Evolutionary conservation across 2,329 filamentous ascomycete genomes (phyloP), one percentile per base, ranked within the genome.

Genomic region (Chrysosporium queenslandicum): DNA sequence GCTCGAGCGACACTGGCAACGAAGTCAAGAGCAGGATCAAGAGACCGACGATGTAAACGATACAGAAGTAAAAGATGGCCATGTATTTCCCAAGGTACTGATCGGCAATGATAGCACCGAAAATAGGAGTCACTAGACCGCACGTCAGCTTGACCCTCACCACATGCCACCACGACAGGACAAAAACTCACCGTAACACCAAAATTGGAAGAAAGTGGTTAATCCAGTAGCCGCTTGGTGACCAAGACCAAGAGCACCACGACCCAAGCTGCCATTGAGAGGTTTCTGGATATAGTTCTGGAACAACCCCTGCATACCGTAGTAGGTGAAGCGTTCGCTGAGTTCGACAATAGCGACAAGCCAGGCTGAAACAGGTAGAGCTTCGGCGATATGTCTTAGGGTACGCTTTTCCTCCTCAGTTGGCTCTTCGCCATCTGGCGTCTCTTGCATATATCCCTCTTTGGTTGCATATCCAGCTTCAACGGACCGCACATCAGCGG

Each of bases 51-150:
- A 84, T 73, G 68, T 84, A 84, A 55, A 84, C 65, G 43, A 71
- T 59, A 54, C 76, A 75, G 58, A 81, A 80, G 58, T 74, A 63
- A 36, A 77, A 63, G 41, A 83, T 78, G 2, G 80, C 79, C 62
- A 77, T 79, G 66, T 77, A 82, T 58, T 80, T 77, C 51, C 80
- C 80, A 14, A 80, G 68, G 63, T 79, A 80, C 34, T 77, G 74
- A 61, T 83, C 80, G 21, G 80, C 78, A 51, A 82, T 62, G 52
- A 79, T 75, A 46, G 78, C 80, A 63, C 78, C 76, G 21, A 77
- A 52, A 32, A 82, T 76, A 2, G 80, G 79, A n/a, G 77, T 78
- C 30, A 78, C 64, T 68, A 27, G 6, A 12, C 14, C 16, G 12
- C 6, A 41, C 30, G 34, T 46, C 37, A 49, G 43, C 29, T 16